Evolutionary conservation across 2,329 filamentous ascomycete genomes (phyloP).

Genomic region (Xylariaceae sp.): DNA sequence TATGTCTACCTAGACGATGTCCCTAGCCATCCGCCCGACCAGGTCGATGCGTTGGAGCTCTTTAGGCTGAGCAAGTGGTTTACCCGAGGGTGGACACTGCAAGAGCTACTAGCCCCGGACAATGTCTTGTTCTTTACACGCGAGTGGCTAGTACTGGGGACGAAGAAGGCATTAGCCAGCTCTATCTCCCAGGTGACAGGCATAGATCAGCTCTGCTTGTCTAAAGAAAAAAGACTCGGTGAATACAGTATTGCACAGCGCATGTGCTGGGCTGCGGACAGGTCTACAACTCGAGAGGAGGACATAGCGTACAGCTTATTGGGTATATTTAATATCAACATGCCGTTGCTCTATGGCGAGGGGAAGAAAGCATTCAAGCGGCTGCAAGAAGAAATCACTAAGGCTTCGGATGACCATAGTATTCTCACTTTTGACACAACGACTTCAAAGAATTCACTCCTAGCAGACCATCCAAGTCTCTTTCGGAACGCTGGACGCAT

Average conservation of each 20-base stretch:
- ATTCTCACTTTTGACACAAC: constrained; percentile 12
- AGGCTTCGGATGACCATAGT: constrained; percentile 17
- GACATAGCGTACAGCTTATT: constrained; percentile 18
- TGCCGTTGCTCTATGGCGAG: constrained; percentile 17
- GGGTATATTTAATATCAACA: constrained; percentile 15
- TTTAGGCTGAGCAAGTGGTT: constrained; percentile 6
- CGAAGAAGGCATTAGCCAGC: constrained; percentile 12
- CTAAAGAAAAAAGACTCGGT: constrained; percentile 6
- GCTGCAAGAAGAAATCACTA: constrained; percentile 16
- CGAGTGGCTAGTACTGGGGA: constrained; percentile 10
- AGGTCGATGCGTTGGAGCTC: background rate
- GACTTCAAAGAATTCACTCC: constrained; percentile 5
- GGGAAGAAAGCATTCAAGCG: constrained; percentile 9
- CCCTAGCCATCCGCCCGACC: background rate
- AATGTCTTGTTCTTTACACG: constrained; percentile 11
- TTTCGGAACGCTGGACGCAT: constrained; percentile 2
- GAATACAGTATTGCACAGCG: constrained; percentile 16
- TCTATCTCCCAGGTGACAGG: constrained; percentile 6
- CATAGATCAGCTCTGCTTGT: constrained; percentile 16
- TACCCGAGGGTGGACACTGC: background rate
- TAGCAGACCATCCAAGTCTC: constrained; percentile 15
- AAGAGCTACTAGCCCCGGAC: constrained; percentile 15
- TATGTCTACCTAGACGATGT: constrained; percentile 16
- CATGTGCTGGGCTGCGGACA: constrained; percentile 12
- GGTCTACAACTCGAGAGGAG: constrained; percentile 11